Evolutionary conservation across 345 rosid species (phyloP).

Genomic region (Brassica juncea): DNA sequence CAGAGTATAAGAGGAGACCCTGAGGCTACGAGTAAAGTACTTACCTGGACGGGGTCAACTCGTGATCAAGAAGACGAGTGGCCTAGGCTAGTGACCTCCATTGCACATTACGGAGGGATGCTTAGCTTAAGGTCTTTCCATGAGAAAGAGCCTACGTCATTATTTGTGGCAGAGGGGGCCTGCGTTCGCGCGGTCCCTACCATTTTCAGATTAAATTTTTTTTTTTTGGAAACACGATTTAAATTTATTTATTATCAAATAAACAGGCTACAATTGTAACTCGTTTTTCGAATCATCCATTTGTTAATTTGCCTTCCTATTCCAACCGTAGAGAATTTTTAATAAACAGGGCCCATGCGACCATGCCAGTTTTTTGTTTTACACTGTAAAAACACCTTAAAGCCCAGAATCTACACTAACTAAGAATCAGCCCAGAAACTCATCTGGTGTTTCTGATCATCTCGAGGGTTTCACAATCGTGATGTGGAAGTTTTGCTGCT

Average conservation of each 20-base stretch:
- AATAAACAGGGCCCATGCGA: too few relatives aligned
- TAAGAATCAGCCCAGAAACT: neutral
- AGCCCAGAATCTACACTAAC: neutral
- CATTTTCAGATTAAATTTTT: neutral
- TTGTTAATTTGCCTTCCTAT: neutral
- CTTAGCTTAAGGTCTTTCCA: neutral
- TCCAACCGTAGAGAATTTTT: neutral
- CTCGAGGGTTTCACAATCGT: neutral
- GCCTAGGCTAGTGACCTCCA: constrained; percentile 6
- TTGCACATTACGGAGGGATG: neutral
- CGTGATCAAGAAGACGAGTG: constrained; percentile 2
- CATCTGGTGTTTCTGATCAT: neutral
- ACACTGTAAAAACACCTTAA: neutral
- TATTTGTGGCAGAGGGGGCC: constrained; percentile 12
- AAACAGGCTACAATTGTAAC: too few relatives aligned
- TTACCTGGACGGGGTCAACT: constrained; percentile 15
- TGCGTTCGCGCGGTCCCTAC: constrained; percentile 24
- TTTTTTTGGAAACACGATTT: neutral
- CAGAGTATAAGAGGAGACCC: neutral
- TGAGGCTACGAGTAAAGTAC: neutral
- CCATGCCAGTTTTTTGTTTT: too few relatives aligned
- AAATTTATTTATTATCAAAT: neutral
- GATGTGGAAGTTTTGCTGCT: neutral
- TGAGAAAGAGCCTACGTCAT: constrained; percentile 1
- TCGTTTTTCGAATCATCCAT: too few relatives aligned